Conservation (phyloP, 768 basidiomycete genomes). For the Suillus subalutaceus region DNA sequence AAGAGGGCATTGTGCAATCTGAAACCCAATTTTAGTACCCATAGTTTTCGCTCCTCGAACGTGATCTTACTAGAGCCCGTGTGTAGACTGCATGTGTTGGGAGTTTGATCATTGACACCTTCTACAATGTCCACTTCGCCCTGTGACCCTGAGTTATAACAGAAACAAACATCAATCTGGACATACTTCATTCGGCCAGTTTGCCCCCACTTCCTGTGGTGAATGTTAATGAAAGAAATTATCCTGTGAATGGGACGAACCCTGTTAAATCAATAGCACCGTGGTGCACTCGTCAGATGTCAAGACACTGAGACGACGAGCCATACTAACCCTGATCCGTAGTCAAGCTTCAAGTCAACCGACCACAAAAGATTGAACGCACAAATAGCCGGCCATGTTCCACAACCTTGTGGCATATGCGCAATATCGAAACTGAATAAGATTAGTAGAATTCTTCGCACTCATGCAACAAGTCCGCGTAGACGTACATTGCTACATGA, state of each 20-base stretch:
- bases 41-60: background rate
- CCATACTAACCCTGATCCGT: slow-evolving; percentile 28
- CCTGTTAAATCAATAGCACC: slow-evolving; percentile 19
- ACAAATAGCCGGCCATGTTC: slow-evolving; percentile 43
- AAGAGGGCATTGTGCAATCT: slow-evolving; percentile 35
- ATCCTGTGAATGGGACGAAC: slow-evolving; percentile 16
- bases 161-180: background rate
- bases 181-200: slow-evolving; percentile 23
- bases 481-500: slow-evolving; percentile 37
- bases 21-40: background rate
- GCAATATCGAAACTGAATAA: slow-evolving; percentile 36
- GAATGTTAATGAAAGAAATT: background rate
- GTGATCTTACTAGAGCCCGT: slow-evolving; percentile 16
- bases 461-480: background rate
- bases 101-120: slow-evolving; percentile 32
- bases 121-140: slow-evolving; percentile 38
- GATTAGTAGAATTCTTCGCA: background rate
- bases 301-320: background rate
- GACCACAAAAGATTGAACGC: slow-evolving; percentile 12
- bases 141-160: slow-evolving; percentile 15
- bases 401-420: slow-evolving; percentile 43
- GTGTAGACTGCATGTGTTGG: slow-evolving; percentile 36
- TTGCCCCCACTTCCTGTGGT: slow-evolving; percentile 28
- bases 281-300: slow-evolving; percentile 11
- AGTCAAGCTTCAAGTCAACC: slow-evolving; percentile 5